Base-by-base conservation (phyloP, 139 green algal species). In the Pleodorina starrii region DNA sequence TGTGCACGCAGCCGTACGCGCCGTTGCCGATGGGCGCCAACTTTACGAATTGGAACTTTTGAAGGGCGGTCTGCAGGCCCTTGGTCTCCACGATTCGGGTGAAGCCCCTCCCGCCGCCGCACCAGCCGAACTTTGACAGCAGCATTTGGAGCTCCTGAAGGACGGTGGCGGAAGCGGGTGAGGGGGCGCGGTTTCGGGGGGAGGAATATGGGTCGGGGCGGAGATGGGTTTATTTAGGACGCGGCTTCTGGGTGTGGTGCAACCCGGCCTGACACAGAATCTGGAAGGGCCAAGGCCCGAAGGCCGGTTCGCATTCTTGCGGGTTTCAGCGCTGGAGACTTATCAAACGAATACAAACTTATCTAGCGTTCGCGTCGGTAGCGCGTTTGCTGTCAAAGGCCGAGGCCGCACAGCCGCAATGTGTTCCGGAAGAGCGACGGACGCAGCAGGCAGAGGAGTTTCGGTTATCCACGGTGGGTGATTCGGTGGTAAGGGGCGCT, bases 1-100 rank as follows among this genome's bases (percentile, higher is more conserved):
- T 93, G 80, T 94, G 94, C 3, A 96, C 94, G 0, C 90, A 54
- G 32, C 83, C 77, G 54, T 90, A 92, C 0, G 90, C 57, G 3
- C 90, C 90, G 9, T 6, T 74, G 6, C 90, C 90, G 32, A 92
- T 48, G 84, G 51, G 16, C 2, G 6, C 36, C 4, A 84, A 1
- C 38, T n/a, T 44, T 0, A 78, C 23, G 36, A 68, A 88, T 5
- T 57, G 44, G 66, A 48, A 71, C 46, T 81, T 80, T 7, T 88
- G 83, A 0, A 88, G 66, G 3, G 83, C 32, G 6, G 44, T 5
- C 0, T 38, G 38, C 29, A 88, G 35, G 0, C 17, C 44, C 5
- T 10, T 21, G 0, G 71, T 40, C 32, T 88, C 83, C 5, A 88
- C 1, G 21, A 27, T 57, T 17, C 38, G 23, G 7, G 50, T 72